Evolutionary conservation across 495 filamentous ascomycete genomes (phyloP).

Genomic region (Xylaria sp.): DNA sequence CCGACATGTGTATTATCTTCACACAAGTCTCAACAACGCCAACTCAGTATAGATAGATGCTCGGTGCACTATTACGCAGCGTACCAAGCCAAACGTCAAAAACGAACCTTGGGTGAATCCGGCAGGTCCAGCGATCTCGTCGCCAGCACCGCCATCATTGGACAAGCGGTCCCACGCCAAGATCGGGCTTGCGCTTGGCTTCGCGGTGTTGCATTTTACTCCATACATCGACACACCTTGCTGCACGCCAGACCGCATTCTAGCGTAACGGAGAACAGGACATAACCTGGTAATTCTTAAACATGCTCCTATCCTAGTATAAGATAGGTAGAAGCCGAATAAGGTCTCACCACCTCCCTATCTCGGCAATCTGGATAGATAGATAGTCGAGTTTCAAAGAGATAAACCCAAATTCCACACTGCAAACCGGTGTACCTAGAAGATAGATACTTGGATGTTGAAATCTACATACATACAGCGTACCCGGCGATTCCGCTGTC

Average conservation of each 20-base stretch:
- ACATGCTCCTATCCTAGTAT: neutral
- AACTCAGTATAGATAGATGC: too few relatives aligned
- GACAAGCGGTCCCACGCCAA: constrained; percentile 6
- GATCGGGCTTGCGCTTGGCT: constrained; percentile 7
- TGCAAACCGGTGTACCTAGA: neutral
- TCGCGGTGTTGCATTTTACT: constrained; percentile 11
- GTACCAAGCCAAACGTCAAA: neutral
- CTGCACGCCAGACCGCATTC: neutral
- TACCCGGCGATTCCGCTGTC: constrained; percentile 3
- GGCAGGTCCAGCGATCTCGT: neutral
- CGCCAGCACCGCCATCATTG: neutral
- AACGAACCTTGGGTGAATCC: neutral
- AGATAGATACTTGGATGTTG: too few relatives aligned
- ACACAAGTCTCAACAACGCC: neutral
- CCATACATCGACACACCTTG: neutral
- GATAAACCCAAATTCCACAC: constrained; percentile 14
- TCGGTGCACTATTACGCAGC: too few relatives aligned
- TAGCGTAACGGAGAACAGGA: neutral
- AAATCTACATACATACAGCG: too few relatives aligned
- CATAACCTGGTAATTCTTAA: neutral
- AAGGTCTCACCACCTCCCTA: constrained; percentile 4
- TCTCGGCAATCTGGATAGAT: neutral
- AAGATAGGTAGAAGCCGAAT: neutral
- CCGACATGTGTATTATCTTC: constrained; percentile 12
- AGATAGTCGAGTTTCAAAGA: neutral